These are phyloP conservation scores for Xylaria intraflava DNA, from an alignment of 495 filamentous ascomycete genomes.

Conservation along the genomic window DNA sequence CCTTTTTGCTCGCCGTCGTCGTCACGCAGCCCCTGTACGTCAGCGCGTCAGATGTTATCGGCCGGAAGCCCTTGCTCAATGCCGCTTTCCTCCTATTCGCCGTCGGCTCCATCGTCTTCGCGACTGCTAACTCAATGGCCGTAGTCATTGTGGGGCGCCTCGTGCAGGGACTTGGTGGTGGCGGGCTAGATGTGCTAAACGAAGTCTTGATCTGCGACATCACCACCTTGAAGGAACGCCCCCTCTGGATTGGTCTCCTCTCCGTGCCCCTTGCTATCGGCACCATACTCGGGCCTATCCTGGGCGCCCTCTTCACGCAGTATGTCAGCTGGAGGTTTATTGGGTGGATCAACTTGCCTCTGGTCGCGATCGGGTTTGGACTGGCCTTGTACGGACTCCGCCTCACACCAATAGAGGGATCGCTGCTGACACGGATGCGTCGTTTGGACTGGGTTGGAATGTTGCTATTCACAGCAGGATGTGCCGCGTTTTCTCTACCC, in stretches of 20 bases:
- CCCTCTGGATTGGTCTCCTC: slow-evolving; percentile 26
- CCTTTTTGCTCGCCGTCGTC: slow-evolving; percentile 32
- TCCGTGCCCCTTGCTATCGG: slow-evolving; percentile 24
- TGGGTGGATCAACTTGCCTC: slow-evolving; percentile 29
- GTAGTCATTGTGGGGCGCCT: slow-evolving; percentile 53
- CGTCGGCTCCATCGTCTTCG: slow-evolving; percentile 3
- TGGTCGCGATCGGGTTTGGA: slow-evolving; percentile 7
- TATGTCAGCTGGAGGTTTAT: slow-evolving; percentile 31
- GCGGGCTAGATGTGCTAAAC: slow-evolving; percentile 62
- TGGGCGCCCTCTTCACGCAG: slow-evolving; percentile 23
- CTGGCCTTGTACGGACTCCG: slow-evolving; percentile 22
- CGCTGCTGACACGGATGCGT: slow-evolving; percentile 6
- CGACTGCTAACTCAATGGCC: background rate
- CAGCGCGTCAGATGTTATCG: background rate
- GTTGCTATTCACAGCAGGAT: slow-evolving; percentile 19
- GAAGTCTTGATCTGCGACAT: slow-evolving; percentile 52
- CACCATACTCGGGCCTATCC: slow-evolving; percentile 20
- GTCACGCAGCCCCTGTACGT: background rate
- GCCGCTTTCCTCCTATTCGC: background rate
- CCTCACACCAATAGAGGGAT: slow-evolving; percentile 10
- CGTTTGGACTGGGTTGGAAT: slow-evolving; percentile 41
- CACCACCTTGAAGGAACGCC: slow-evolving; percentile 22
- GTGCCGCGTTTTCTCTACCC: slow-evolving; percentile 23
- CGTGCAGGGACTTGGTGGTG: slow-evolving; percentile 68
- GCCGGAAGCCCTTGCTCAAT: slow-evolving; percentile 2